Evolutionary conservation across 768 basidiomycete genomes (phyloP).

Genomic region (Termitomyces eurrhizus): DNA sequence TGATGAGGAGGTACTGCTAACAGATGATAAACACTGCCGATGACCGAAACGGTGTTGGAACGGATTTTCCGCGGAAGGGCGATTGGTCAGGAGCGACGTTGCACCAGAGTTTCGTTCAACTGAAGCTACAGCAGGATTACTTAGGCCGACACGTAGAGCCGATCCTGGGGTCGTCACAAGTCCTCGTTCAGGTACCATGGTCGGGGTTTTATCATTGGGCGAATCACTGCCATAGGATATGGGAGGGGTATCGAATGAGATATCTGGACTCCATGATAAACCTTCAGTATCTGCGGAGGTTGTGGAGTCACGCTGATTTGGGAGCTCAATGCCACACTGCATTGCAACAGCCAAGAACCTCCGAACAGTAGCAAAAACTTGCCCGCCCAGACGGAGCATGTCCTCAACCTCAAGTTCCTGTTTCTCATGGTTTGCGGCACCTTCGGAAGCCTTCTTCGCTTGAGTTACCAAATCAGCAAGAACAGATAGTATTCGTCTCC

Average conservation of each 20-base stretch:
- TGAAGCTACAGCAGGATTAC: slow-evolving; percentile 21
- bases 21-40: slow-evolving; percentile 43
- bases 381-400: slow-evolving; percentile 79
- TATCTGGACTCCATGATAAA: slow-evolving; percentile 25
- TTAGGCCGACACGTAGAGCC: slow-evolving; percentile 43
- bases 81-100: slow-evolving; percentile 32
- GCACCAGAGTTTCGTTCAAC: slow-evolving; percentile 34
- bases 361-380: slow-evolving; percentile 77
- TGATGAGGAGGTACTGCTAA: slow-evolving; percentile 69
- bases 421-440: slow-evolving; percentile 37
- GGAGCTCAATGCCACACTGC: slow-evolving; percentile 71
- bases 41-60: slow-evolving; percentile 36
- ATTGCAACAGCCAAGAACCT: slow-evolving; percentile 74
- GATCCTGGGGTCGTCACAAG: slow-evolving; percentile 25
- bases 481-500: slow-evolving; percentile 77
- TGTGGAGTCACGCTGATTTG: slow-evolving; percentile 39
- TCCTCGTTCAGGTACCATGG: slow-evolving; percentile 21
- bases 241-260: slow-evolving; percentile 25
- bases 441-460: slow-evolving; percentile 63
- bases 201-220: slow-evolving; percentile 32
- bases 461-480: slow-evolving; percentile 82
- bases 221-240: slow-evolving; percentile 23
- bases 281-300: slow-evolving; percentile 28
- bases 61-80: slow-evolving; percentile 11
- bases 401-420: slow-evolving; percentile 57